Base-by-base conservation (phyloP, 2,329 filamentous ascomycete genomes). In the Diaporthe ampelina region DNA sequence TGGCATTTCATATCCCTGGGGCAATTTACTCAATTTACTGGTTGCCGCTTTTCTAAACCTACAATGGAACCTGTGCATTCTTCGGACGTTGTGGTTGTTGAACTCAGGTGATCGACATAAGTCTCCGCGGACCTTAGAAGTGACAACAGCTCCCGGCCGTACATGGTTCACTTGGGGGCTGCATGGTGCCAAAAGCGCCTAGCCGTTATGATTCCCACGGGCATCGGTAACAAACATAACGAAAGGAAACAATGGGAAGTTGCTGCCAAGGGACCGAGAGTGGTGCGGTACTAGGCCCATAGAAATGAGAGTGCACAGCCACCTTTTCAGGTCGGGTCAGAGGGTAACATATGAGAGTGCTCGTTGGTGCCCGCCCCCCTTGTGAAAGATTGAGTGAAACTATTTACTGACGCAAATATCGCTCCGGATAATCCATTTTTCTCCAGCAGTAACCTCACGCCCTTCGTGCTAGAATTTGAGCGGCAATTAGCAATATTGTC, bases 341-440 rank as follows among this genome's bases (percentile, higher is more conserved):
- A 40, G 24, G 29, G 45, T n/a, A 19, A 37, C 21, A 52, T 6
- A 21, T 19, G 11, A 10, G 61, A 9, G 15, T 67, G 45, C 10
- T 13, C 6, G 21, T n/a, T 52, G 1, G 10, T 26, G 50, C 10
- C n/a, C 9, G 8, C 24, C 11, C 19, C 13, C 11, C 21, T 26
- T 24, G n/a, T 5, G 11, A 37, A 13, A 65, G 5, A 17, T 21
- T 52, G 45, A 13, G 21, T n/a, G 32, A 8, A 19, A 81, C 83
- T 65, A 89, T 68, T 85, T 82, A 74, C 80, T 85, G 10, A 91
- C 88, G 77, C 89, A 91, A 58, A 94, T 81, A 84, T 94, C 93
- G 78, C 90, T 94, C 74, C 93, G 85, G 78, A 94, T 88, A 65
- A 94, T 90, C 93, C 93, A 94, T 81, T 94, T 94, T 84, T 94